Evolutionary conservation across 768 basidiomycete genomes (phyloP).

Genomic region (Xanthoconium purpureum): DNA sequence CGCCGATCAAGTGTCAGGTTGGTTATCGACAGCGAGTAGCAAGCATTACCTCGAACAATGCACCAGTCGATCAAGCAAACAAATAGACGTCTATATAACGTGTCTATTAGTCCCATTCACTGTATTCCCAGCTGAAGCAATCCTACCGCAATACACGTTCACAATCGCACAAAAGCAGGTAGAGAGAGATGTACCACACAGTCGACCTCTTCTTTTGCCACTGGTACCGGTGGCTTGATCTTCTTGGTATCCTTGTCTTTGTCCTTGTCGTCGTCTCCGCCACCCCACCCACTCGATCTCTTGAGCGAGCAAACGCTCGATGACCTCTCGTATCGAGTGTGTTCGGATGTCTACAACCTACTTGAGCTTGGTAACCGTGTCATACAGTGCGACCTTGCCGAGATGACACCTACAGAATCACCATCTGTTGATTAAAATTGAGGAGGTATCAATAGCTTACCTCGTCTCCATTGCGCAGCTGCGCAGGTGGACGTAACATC

Average conservation of each 20-base stretch:
- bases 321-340: conserved; percentile 66
- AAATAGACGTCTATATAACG: not conserved
- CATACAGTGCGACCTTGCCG: conserved; percentile 78
- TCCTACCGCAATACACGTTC: conserved; percentile 44
- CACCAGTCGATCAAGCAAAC: not conserved
- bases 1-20: too few species aligned
- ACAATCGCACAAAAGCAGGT: not conserved
- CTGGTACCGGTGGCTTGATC: conserved; percentile 41
- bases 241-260: conserved; percentile 19
- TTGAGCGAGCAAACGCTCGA: conserved; percentile 61
- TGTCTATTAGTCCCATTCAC: conserved; percentile 31
- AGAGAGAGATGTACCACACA: conserved; percentile 55
- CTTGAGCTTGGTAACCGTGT: conserved; percentile 75
- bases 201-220: conserved; percentile 51
- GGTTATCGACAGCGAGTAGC: too few species aligned
- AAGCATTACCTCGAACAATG: not conserved
- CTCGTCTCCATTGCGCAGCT: conserved; percentile 80
- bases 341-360: conserved; percentile 78
- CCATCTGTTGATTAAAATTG: not conserved
- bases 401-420: conserved; percentile 67
- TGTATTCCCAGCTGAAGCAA: conserved; percentile 73
- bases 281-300: conserved; percentile 50
- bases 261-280: conserved; percentile 31
- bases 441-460: too few species aligned
- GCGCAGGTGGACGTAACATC: conserved; percentile 77